Evolutionary conservation across 2,329 filamentous ascomycete genomes (phyloP), one percentile per base, ranked within the genome.

Genomic region (Neofusicoccum cordaticola): DNA sequence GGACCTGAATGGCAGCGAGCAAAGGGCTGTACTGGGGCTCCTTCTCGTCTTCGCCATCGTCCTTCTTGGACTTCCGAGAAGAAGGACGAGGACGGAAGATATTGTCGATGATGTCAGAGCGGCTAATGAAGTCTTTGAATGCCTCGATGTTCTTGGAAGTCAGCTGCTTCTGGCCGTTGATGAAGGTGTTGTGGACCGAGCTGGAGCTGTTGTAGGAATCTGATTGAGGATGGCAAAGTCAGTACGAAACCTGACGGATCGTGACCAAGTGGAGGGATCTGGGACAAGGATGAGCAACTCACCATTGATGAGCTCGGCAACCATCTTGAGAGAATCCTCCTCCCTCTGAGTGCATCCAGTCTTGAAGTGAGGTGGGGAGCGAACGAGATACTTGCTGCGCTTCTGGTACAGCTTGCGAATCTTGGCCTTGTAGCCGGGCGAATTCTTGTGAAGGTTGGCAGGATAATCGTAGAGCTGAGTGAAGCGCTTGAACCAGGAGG

Each of bases 401-500:
- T 17, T 51, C 68, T 78, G 72, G 66, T 82, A 82, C 48, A 72
- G 50, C 7, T 69, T 71, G 65, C 73, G 77, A 64, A 80, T 68
- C 6, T 75, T 68, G 8, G 67, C 53, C 61, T 76, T 75, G 62
- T 64, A 50, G 62, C 61, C 57, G 50, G 71, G 47, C 31, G 52
- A 61, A 56, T 68, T 44, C 11, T 37, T 41, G 39, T 31, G 35
- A 17, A 41, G 8, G 5, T 45, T 66, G 0, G 65, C 41, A 3
- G 66, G 67, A 56, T 68, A 64, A 37, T 83, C 83, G 67, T 79
- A 86, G 31, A 64, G 72, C 22, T 72, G 63, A 13, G 74, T 69
- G 68, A 82, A 85, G 17, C 73, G 76, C 42, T 70, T 67, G 41
- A 80, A 78, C 83, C 83, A 86, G 69, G 84, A 81, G 6, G 77